phyloP scores from a whole-genome alignment of 148 eudicot species.

The Fagopyrum esculentum region DNA sequence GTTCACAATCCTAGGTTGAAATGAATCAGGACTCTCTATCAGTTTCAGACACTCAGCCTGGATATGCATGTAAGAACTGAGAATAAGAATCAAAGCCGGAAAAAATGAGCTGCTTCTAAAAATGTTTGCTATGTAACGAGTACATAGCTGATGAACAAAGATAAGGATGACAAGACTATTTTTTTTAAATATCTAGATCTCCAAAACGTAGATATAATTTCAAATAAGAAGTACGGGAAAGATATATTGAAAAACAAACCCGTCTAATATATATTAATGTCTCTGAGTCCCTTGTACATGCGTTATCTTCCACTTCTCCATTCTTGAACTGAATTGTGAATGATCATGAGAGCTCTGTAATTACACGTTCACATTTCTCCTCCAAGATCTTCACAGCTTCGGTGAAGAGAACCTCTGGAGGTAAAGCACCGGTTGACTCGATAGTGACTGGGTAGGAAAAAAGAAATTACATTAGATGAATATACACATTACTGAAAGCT shows the following conservation, averaged over 20 bases:
- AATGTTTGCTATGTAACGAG: neutral
- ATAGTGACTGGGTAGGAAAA: constrained; percentile 46
- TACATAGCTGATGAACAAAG: neutral
- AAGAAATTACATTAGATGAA: neutral
- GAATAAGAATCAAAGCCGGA: neutral
- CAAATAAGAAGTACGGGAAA: constrained; percentile 2
- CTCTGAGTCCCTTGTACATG: constrained; percentile 2
- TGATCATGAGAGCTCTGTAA: constrained; percentile 66
- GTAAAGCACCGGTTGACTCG: constrained; percentile 87
- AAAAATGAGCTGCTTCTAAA: neutral
- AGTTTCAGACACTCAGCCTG: neutral
- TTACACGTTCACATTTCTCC: constrained; percentile 73
- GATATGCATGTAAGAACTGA: neutral
- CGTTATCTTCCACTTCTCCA: constrained; percentile 7
- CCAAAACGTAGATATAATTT: neutral
- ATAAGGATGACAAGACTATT: neutral
- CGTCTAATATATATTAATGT: constrained; percentile 7
- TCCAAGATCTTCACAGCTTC: constrained; percentile 92
- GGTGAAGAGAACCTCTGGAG: constrained; percentile 82
- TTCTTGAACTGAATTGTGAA: constrained; percentile 11
- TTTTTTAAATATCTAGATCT: neutral
- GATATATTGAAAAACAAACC: constrained; percentile 6
- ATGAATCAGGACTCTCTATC: neutral
- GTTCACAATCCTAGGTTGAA: no score
- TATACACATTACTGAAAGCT: neutral